Conservation (phyloP, 148 eudicot genomes). For the Drosera capensis region DNA sequence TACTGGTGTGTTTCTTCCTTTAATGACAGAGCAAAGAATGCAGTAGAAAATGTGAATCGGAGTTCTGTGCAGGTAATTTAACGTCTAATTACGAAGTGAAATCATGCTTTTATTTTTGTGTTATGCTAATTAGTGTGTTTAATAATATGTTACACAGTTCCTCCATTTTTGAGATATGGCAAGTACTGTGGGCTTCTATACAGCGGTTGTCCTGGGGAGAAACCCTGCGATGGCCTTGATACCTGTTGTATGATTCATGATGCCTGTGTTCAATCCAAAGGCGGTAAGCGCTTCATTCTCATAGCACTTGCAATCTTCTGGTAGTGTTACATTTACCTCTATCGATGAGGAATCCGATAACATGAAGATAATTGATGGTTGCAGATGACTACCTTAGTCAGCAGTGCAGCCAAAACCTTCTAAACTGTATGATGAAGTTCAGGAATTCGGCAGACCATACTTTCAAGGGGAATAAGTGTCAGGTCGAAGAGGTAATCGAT, state of each 20-base stretch:
- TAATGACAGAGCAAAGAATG: slow-evolving; percentile 46
- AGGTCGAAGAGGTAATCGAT: slow-evolving; percentile 29
- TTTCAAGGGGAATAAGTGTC: slow-evolving; percentile 40
- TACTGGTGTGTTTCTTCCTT: neutral
- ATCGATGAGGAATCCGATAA: neutral
- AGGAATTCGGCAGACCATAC: slow-evolving; percentile 20
- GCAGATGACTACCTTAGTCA: slow-evolving; percentile 46
- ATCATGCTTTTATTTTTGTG: neutral
- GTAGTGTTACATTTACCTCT: neutral
- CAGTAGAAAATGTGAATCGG: slow-evolving; percentile 60
- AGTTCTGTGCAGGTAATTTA: slow-evolving; percentile 45
- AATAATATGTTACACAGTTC: slow-evolving; percentile 14
- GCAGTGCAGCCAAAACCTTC: slow-evolving; percentile 29
- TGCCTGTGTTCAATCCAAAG: slow-evolving; percentile 35
- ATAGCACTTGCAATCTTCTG: neutral
- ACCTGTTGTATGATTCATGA: slow-evolving; percentile 58
- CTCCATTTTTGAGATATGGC: slow-evolving; percentile 52
- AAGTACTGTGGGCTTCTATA: slow-evolving; percentile 61
- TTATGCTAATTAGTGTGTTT: neutral
- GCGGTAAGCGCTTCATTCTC: slow-evolving; percentile 15
- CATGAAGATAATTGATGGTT: neutral
- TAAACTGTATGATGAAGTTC: slow-evolving; percentile 29
- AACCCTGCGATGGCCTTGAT: slow-evolving; percentile 56
- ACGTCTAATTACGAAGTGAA: too few relatives aligned
- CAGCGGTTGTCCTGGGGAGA: slow-evolving; percentile 59